Evolutionary conservation across 148 eudicot species (phyloP), one percentile per base, ranked within the genome.

Genomic region (Hydrangea macrophylla): DNA sequence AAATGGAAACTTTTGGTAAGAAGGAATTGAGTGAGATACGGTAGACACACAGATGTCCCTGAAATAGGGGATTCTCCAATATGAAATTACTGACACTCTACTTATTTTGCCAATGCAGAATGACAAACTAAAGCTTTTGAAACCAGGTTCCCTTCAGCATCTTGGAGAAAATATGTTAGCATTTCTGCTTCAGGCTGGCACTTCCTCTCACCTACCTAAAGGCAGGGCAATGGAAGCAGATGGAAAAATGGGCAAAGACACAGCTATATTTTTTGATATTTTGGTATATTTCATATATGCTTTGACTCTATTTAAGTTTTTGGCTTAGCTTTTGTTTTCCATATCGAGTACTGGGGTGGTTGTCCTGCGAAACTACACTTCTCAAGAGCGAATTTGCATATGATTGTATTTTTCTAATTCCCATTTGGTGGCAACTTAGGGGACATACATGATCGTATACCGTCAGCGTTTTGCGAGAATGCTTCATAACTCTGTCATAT

Each of bases 91-190:
- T n/a, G n/a, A n/a, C n/a, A n/a, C n/a, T n/a, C n/a, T n/a, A n/a
- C n/a, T n/a, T n/a, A n/a, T n/a, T 61, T 18, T 50, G 64, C 27
- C 11, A 17, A 9, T 76, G 79, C 92, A 93, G 98, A 94, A 94
- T 79, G 98, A 94, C 80, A 90, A 88, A 64, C 33, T 90, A 73
- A 80, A 86, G 81, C 97, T 94, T 69, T 64, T 94, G 70, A 85
- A 71, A 67, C 85, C 88, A 36, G 98, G 98, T 74, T 94, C 98
- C 37, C 97, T 90, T 64, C 98, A 94, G 83, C 98, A 94, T 85
- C 91, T 90, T 72, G 98, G 98, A 78, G 98, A 90, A 74, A 94
- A 94, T 79, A 86, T 94, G 98, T 84, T 90, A 67, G 88, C 96
- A 10, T 94, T 88, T 80, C 78, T 94, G 80, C 84, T 82, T 76